These are phyloP conservation scores for Fusarium compactum DNA, from an alignment of 2,329 filamentous ascomycete species.

Conservation along the genomic window DNA sequence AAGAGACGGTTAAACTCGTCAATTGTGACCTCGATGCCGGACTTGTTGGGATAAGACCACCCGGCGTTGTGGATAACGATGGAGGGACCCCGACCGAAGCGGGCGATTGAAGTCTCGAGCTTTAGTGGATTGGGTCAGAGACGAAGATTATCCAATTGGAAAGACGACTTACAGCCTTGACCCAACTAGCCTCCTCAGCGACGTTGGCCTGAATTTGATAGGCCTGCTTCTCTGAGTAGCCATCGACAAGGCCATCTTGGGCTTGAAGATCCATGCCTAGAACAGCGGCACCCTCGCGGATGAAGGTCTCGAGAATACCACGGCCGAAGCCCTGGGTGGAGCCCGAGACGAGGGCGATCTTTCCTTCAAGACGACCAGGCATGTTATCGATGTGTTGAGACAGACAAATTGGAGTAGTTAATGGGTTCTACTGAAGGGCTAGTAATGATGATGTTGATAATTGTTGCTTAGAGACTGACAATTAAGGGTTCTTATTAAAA, in stretches of 20 bases:
- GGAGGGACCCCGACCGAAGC: conserved; percentile 21
- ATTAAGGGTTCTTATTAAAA: neutral
- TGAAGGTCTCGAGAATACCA: conserved; percentile 25
- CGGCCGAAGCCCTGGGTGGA: conserved; percentile 27
- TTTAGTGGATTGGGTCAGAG: neutral
- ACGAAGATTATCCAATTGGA: neutral
- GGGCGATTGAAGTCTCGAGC: conserved; percentile 25
- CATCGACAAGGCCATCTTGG: conserved; percentile 25
- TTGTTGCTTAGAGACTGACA: no score
- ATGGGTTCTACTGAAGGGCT: neutral
- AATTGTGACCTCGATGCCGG: conserved; percentile 18
- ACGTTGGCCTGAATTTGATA: conserved; percentile 40
- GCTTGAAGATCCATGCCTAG: conserved; percentile 21
- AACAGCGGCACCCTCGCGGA: conserved; percentile 24
- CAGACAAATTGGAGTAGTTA: neutral
- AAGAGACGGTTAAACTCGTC: conserved; percentile 25
- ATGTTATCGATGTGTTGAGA: neutral
- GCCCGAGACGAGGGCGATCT: conserved; percentile 22
- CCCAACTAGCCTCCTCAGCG: conserved; percentile 34
- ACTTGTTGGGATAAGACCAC: conserved; percentile 30
- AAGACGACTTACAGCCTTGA: conserved; percentile 20
- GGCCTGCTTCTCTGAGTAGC: conserved; percentile 30
- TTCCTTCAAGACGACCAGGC: conserved; percentile 31
- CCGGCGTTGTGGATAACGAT: conserved; percentile 32
- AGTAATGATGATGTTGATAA: neutral